These are phyloP conservation scores for Nigrospora sphaerica DNA, from an alignment of 2,329 filamentous ascomycete species.

Conservation along the genomic window DNA sequence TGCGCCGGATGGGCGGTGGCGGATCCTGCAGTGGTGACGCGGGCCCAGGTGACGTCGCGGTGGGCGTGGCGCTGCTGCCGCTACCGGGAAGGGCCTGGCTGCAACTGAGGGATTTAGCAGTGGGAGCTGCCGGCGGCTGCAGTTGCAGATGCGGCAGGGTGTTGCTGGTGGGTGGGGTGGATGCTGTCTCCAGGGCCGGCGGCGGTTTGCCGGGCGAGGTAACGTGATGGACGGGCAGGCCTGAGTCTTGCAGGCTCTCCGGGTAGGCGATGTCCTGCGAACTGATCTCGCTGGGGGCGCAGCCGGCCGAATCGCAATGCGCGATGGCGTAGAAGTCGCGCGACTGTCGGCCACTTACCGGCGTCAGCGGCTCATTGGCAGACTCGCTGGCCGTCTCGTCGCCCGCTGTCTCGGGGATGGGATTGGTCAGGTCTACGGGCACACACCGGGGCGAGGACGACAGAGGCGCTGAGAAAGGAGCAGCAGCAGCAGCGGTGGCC, in stretches of 20 bases:
- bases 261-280: slow-evolving; percentile 7
- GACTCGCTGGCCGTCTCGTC: slow-evolving; percentile 56
- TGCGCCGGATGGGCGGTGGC: neutral
- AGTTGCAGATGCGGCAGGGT: slow-evolving; percentile 7
- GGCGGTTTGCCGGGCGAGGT: slow-evolving; percentile 1
- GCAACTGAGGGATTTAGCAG: slow-evolving; percentile 6
- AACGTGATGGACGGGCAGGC: neutral
- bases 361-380: slow-evolving; percentile 53
- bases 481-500: neutral
- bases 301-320: slow-evolving; percentile 24
- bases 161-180: slow-evolving; percentile 4
- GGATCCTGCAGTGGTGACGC: neutral
- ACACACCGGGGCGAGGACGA: slow-evolving; percentile 36
- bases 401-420: slow-evolving; percentile 46
- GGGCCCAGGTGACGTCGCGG: slow-evolving; percentile 1
- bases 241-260: neutral
- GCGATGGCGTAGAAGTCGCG: slow-evolving; percentile 43
- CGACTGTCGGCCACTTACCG: slow-evolving; percentile 50
- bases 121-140: neutral
- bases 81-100: neutral
- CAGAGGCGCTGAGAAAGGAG: slow-evolving; percentile 9
- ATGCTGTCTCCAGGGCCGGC: slow-evolving; percentile 2
- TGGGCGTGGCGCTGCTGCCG: neutral
- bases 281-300: slow-evolving; percentile 15
- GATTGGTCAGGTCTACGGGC: slow-evolving; percentile 40